Evolutionary conservation across 192 early-diverging fungal genomes (phyloP).

Genomic region (Coemansia sp.): DNA sequence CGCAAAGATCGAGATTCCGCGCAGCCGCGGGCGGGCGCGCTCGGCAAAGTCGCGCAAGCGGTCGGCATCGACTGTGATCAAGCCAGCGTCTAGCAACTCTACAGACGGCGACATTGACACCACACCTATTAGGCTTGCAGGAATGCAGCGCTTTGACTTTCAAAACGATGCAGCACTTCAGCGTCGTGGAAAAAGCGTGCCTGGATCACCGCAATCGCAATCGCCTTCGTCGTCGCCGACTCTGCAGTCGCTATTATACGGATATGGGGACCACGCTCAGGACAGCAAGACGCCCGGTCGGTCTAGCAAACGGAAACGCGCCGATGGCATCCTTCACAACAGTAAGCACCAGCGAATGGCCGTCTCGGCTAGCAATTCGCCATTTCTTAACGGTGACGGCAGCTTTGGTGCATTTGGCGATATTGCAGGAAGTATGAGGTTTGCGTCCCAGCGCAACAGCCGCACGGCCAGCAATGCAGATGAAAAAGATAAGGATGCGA

Average conservation of each 20-base stretch:
- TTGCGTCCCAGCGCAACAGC: conserved; percentile 12
- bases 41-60: conserved; percentile 27
- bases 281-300: neutral
- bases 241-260: conserved; percentile 28
- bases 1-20: conserved; percentile 3
- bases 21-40: conserved; percentile 12
- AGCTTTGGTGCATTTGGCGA: conserved; percentile 13
- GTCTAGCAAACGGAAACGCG: conserved; percentile 23
- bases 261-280: neutral
- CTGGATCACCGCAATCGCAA: conserved; percentile 36
- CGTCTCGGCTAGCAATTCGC: conserved; percentile 40
- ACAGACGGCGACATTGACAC: neutral
- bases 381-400: conserved; percentile 18
- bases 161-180: conserved; percentile 1
- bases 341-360: conserved; percentile 37
- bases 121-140: neutral
- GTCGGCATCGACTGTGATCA: conserved; percentile 27
- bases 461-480: neutral
- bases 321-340: neutral
- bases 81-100: neutral
- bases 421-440: conserved; percentile 3
- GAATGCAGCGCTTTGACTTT: conserved; percentile 4
- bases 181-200: conserved; percentile 37
- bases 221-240: conserved; percentile 22
- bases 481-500: neutral